Conservation (phyloP, 768 basidiomycete species). For the Crepidotus variabilis region DNA sequence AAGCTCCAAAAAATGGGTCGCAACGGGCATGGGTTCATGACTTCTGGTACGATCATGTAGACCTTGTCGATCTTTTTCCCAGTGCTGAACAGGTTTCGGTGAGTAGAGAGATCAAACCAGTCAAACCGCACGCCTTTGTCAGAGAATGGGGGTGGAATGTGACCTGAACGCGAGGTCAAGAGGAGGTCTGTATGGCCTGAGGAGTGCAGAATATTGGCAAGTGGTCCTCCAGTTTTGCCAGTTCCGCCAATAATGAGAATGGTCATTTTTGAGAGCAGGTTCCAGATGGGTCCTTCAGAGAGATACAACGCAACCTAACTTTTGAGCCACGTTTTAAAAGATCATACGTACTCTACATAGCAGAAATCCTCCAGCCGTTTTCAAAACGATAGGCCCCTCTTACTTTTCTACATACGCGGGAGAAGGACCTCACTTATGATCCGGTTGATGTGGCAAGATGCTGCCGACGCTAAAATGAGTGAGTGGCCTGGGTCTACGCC, state of each 20-base stretch:
- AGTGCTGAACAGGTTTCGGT: slow-evolving; percentile 13
- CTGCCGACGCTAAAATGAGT: too few relatives aligned
- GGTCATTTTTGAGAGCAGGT: slow-evolving; percentile 14
- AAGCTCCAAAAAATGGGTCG: slow-evolving; percentile 21
- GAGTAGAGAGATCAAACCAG: slow-evolving; percentile 20
- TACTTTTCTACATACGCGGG: too few relatives aligned
- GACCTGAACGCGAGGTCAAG: slow-evolving; percentile 18
- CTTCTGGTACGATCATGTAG: slow-evolving; percentile 17
- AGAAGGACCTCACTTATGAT: too few relatives aligned
- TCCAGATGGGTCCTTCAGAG: too few relatives aligned
- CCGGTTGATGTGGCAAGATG: too few relatives aligned
- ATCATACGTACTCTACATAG: too few relatives aligned
- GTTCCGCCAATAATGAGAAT: slow-evolving; percentile 26
- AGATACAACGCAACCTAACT: too few relatives aligned
- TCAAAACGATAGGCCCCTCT: too few relatives aligned
- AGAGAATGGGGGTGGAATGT: slow-evolving; percentile 14
- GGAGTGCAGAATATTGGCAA: slow-evolving; percentile 17
- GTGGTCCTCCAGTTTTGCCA: slow-evolving; percentile 17
- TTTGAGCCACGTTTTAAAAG: too few relatives aligned
- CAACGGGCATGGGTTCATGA: slow-evolving; percentile 9
- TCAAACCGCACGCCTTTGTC: slow-evolving; percentile 17
- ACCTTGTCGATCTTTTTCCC: slow-evolving; percentile 14
- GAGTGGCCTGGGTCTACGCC: too few relatives aligned
- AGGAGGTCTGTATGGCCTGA: slow-evolving; percentile 15
- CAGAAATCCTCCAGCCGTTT: too few relatives aligned